Evolutionary conservation across 805 yeast species (phyloP).

Genomic region (Blastobotrys chiropterorum): DNA sequence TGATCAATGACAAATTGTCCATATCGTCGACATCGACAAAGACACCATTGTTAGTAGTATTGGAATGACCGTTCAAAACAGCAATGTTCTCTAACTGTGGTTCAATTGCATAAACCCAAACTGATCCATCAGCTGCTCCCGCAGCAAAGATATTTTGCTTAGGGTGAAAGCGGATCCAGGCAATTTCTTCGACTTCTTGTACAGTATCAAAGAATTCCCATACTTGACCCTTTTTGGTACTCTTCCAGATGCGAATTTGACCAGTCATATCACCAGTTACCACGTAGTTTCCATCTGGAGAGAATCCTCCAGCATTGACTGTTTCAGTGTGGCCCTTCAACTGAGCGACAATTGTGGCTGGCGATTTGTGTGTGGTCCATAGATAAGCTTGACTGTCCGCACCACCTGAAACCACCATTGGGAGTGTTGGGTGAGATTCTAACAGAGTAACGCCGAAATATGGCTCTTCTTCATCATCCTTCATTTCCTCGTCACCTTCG

Average conservation of each 20-base stretch:
- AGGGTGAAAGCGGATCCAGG: conserved; percentile 81
- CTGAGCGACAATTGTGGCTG: conserved; percentile 73
- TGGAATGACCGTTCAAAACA: conserved; percentile 52
- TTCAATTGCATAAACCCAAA: conserved; percentile 82
- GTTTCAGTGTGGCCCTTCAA: conserved; percentile 82
- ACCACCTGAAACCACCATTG: conserved; percentile 85
- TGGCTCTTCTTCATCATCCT: neutral
- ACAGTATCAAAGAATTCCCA: conserved; percentile 69
- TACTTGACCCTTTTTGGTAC: conserved; percentile 70
- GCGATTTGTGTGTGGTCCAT: conserved; percentile 84
- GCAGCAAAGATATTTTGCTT: conserved; percentile 72
- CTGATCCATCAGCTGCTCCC: conserved; percentile 89
- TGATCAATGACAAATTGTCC: conserved; percentile 58
- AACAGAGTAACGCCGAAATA: conserved; percentile 57
- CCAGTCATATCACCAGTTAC: conserved; percentile 97
- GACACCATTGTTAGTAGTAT: conserved; percentile 73
- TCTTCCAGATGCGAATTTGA: conserved; percentile 62
- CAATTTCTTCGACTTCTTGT: conserved; percentile 86
- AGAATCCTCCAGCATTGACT: conserved; percentile 77
- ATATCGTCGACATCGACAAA: conserved; percentile 60
- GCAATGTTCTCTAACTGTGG: conserved; percentile 49
- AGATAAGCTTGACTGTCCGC: conserved; percentile 85
- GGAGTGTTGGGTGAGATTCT: conserved; percentile 78
- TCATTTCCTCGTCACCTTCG: conserved; percentile 23
- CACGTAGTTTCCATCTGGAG: conserved; percentile 71